These are phyloP conservation scores for Agaricus blazei DNA, from an alignment of 768 basidiomycete genomes.

Conservation along the genomic window DNA sequence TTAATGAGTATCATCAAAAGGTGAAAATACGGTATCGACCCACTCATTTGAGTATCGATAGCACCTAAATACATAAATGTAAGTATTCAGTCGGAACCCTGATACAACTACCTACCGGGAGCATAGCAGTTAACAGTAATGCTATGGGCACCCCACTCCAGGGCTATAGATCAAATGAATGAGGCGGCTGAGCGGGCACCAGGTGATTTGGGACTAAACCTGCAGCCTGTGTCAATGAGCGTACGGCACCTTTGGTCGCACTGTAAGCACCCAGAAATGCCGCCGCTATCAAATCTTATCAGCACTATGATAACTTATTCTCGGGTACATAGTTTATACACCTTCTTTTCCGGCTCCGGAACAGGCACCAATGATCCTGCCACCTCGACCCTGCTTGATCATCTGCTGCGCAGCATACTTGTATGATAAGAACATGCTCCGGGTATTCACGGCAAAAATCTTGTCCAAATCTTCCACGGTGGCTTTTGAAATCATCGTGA, in stretches of 20 bases:
- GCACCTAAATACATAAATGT: not conserved
- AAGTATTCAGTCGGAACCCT: not conserved
- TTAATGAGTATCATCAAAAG: no score
- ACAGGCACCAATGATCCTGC: slow-evolving; percentile 34
- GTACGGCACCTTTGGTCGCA: slow-evolving; percentile 36
- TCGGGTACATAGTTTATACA: not conserved
- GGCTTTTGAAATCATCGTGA: slow-evolving; percentile 11
- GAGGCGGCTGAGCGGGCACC: not conserved
- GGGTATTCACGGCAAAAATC: slow-evolving; percentile 24
- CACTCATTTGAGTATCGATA: slow-evolving; percentile 1
- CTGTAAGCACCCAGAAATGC: slow-evolving; percentile 19
- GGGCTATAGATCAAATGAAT: slow-evolving; percentile 8
- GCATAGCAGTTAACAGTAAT: slow-evolving; percentile 24
- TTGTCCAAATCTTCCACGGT: slow-evolving; percentile 24
- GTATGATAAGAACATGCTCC: slow-evolving; percentile 30
- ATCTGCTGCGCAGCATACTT: slow-evolving; percentile 31
- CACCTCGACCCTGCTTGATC: slow-evolving; percentile 35
- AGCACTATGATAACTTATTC: not conserved
- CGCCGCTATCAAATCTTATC: slow-evolving; percentile 1
- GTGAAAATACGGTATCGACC: not conserved
- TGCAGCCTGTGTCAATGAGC: slow-evolving; percentile 34
- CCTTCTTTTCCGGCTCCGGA: slow-evolving; percentile 34
- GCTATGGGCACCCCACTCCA: slow-evolving; percentile 16
- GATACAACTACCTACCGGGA: slow-evolving; percentile 11
- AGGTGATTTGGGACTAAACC: slow-evolving; percentile 16